Conservation (phyloP, 306 rosid genomes). For the Luffa acutangula region DNA sequence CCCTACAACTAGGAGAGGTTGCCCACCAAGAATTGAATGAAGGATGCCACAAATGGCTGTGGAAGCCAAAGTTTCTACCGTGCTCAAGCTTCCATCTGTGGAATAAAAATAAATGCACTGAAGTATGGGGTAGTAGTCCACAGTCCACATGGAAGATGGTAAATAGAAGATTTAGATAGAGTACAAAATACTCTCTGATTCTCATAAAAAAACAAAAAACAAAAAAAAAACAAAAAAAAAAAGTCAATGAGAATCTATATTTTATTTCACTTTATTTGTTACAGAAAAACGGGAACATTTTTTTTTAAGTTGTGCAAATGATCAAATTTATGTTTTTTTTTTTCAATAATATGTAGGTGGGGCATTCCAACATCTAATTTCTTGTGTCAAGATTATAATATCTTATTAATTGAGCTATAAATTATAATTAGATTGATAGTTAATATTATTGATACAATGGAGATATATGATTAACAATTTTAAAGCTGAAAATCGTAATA, state of each 20-base stretch:
- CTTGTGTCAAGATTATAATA: no score
- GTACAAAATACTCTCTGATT: not conserved
- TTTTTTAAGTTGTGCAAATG: not conserved
- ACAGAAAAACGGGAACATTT: not conserved
- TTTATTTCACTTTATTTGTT: not conserved
- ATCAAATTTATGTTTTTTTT: not conserved
- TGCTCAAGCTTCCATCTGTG: conserved; percentile 65
- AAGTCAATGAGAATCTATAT: not conserved
- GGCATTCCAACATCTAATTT: not conserved
- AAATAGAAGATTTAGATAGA: not conserved
- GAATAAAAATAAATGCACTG: not conserved
- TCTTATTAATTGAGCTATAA: not conserved
- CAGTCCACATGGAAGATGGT: not conserved
- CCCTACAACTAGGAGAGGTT: conserved; percentile 63
- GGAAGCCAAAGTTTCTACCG: conserved; percentile 66
- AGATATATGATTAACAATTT: not conserved
- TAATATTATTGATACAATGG: not conserved
- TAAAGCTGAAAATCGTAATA: not conserved
- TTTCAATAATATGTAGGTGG: not conserved
- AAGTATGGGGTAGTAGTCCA: not conserved
- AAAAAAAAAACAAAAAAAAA: no score
- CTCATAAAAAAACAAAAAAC: not conserved
- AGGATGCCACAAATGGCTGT: conserved; percentile 76
- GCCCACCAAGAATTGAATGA: conserved; percentile 75
- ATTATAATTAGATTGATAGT: not conserved